These are phyloP conservation scores for Sugiyamaella lignohabitans DNA, from an alignment of 805 yeast genomes.

Conservation along the genomic window DNA sequence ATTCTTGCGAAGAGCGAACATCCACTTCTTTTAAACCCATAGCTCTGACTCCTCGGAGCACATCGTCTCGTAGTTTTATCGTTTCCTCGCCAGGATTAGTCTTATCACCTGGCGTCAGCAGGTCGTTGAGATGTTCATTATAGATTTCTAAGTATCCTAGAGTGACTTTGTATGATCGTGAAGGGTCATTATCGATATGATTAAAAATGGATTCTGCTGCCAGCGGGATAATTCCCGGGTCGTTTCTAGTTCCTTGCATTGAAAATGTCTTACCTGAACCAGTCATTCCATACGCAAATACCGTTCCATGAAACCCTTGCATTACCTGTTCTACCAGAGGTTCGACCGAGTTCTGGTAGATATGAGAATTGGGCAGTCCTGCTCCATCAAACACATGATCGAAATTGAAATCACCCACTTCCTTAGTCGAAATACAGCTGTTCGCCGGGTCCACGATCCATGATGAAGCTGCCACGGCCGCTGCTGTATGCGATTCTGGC, in stretches of 20 bases:
- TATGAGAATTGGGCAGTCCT: slow-evolving; percentile 43
- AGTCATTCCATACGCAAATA: slow-evolving; percentile 89
- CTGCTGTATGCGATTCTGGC: slow-evolving; percentile 7
- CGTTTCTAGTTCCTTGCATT: slow-evolving; percentile 63
- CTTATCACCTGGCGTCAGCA: slow-evolving; percentile 42
- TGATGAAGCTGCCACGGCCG: background rate
- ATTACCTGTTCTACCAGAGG: slow-evolving; percentile 49
- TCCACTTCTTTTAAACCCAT: slow-evolving; percentile 62
- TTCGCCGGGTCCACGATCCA: slow-evolving; percentile 42
- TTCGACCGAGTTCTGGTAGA: slow-evolving; percentile 52
- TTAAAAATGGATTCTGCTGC: slow-evolving; percentile 58
- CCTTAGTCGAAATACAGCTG: slow-evolving; percentile 41
- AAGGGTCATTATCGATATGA: slow-evolving; percentile 29
- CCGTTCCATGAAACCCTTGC: slow-evolving; percentile 48
- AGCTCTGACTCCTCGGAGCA: slow-evolving; percentile 63
- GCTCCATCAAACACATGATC: slow-evolving; percentile 71
- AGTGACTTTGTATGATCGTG: slow-evolving; percentile 40
- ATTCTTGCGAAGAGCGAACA: slow-evolving; percentile 52
- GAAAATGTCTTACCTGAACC: slow-evolving; percentile 88
- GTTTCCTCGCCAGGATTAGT: slow-evolving; percentile 34
- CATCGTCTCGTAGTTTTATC: slow-evolving; percentile 72
- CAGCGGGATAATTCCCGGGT: slow-evolving; percentile 66
- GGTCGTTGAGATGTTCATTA: slow-evolving; percentile 79
- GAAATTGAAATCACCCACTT: slow-evolving; percentile 61
- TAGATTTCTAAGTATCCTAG: slow-evolving; percentile 81